Evolutionary conservation across 768 basidiomycete species (phyloP), one percentile per base, ranked within the genome.

Genomic region (Leccinum variicolor): DNA sequence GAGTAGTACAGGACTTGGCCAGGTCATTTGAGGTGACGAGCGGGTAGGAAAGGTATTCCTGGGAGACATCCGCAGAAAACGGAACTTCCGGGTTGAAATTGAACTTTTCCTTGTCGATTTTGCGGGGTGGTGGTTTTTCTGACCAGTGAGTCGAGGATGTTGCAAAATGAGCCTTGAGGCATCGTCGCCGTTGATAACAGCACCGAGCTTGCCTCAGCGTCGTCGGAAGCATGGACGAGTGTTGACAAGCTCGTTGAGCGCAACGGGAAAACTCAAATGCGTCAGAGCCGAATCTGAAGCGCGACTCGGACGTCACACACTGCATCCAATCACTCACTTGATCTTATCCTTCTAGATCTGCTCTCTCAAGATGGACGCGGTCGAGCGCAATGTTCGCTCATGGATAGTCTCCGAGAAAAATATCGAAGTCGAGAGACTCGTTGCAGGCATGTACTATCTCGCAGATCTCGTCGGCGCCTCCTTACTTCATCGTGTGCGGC

Each of bases 11-110:
- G 31, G 68, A 65, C 56, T 69, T 72, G 62, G 85, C 84, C 58
- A 94, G 73, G 55, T 85, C 80, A 63, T 86, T 86, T 21, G 93
- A 89, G 9, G 86, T 85, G 60, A 94, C 85, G 28, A 81, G 77
- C 63, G 72, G 81, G 77, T 73, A 84, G 63, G 62, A 72, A 58
- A 76, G 71, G 50, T 81, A 75, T 51, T 82, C 78, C 33, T 79
- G 76, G 43, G 75, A 68, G 15, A 79, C 75, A 21, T 64, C 66
- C 21, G 77, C 73, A 36, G 80, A 77, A 67, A 90, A 83, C 34
- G 82, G 80, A 55, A 84, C 74, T 43, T 78, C 76, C 15, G 76
- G 69, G 67, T 92, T 92, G 74, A 89, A 94, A 74, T 93, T 93
- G 82, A 87, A 85, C 73, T 83, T 87, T 68, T 90, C 86, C 48